These are phyloP conservation scores for Musa schizocarpa DNA, from an alignment of 176 grass and related monocot genomes.

Conservation along the genomic window DNA sequence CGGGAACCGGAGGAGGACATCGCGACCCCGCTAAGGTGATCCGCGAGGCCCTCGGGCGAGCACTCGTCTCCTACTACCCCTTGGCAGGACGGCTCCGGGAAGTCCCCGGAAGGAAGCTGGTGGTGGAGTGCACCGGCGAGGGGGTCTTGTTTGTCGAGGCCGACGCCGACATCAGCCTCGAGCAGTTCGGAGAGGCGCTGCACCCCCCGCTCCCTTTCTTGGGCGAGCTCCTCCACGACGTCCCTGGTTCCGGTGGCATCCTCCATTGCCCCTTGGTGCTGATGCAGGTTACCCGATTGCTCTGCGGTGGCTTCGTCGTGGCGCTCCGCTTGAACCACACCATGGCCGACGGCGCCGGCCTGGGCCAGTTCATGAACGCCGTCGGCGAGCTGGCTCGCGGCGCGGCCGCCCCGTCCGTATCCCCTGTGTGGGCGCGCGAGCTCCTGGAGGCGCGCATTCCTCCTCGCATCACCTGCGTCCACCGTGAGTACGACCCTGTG, in stretches of 20 bases:
- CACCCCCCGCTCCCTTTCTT: constrained; percentile 41
- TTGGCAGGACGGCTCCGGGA: constrained; percentile 55
- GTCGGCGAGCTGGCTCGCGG: constrained; percentile 23
- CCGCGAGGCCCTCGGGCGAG: constrained; percentile 39
- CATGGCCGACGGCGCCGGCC: constrained; percentile 36
- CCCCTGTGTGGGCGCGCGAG: constrained; percentile 39
- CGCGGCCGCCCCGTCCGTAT: background rate
- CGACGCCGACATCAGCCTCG: constrained; percentile 43
- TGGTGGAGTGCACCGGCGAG: constrained; percentile 49
- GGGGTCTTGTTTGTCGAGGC: constrained; percentile 61
- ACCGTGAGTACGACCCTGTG: background rate
- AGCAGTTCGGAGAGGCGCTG: constrained; percentile 40
- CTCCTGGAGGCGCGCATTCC: constrained; percentile 6
- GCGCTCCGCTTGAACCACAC: constrained; percentile 33
- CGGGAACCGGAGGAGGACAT: background rate
- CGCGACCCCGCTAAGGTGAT: constrained; percentile 36
- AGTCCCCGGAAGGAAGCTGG: constrained; percentile 32
- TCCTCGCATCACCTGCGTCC: background rate
- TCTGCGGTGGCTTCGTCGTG: constrained; percentile 45
- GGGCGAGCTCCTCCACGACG: constrained; percentile 60
- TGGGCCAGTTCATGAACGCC: constrained; percentile 32
- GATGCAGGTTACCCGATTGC: constrained; percentile 53
- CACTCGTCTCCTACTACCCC: constrained; percentile 64
- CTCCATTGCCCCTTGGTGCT: constrained; percentile 50
- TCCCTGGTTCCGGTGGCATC: constrained; percentile 30